Percentiles rank a stretch among this genome's conserved stretches.
These are phyloP conservation scores for Aspergillus olivimuriae DNA, from an alignment of 495 filamentous ascomycete species.

Conservation along the genomic window DNA sequence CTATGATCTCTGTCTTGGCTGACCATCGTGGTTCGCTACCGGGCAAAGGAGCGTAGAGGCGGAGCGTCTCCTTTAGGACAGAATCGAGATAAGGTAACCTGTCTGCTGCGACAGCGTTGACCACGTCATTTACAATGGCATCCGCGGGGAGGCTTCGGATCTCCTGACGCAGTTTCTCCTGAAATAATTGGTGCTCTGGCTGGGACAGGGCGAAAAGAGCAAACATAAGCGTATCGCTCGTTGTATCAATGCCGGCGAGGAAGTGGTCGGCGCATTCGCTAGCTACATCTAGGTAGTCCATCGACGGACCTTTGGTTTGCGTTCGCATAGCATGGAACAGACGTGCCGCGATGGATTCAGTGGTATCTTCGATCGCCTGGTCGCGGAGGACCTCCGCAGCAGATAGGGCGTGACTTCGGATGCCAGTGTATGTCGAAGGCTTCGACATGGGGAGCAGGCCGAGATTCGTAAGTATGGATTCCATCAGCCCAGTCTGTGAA, in stretches of 20 bases:
- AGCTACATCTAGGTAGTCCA: conserved; percentile 21
- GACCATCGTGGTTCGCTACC: conserved; percentile 54
- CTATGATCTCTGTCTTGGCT: conserved; percentile 15
- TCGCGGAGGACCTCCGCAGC: conserved; percentile 13
- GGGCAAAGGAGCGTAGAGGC: conserved; percentile 60
- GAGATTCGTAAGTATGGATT: conserved; percentile 14
- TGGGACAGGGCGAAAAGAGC: conserved; percentile 27
- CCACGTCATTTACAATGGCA: conserved; percentile 8
- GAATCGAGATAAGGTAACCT: conserved; percentile 58
- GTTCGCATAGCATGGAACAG: not conserved
- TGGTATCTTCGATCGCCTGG: not conserved
- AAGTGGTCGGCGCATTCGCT: conserved; percentile 27
- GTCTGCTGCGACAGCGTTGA: conserved; percentile 51
- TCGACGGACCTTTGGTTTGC: not conserved
- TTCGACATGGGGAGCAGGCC: conserved; percentile 23
- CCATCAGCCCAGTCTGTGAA: conserved; percentile 17
- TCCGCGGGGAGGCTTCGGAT: conserved; percentile 7
- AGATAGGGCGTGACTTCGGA: conserved; percentile 22
- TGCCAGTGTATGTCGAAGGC: conserved; percentile 30
- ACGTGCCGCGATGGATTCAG: conserved; percentile 3
- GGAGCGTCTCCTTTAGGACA: conserved; percentile 64
- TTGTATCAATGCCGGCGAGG: conserved; percentile 25
- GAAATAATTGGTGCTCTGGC: conserved; percentile 17
- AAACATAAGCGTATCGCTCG: conserved; percentile 31
- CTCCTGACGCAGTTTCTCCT: conserved; percentile 20